Percentiles rank a stretch among this genome's conserved stretches.
Evolutionary conservation across 2,329 filamentous ascomycete genomes (phyloP).

Genomic region (Thermochaetoides dissita): DNA sequence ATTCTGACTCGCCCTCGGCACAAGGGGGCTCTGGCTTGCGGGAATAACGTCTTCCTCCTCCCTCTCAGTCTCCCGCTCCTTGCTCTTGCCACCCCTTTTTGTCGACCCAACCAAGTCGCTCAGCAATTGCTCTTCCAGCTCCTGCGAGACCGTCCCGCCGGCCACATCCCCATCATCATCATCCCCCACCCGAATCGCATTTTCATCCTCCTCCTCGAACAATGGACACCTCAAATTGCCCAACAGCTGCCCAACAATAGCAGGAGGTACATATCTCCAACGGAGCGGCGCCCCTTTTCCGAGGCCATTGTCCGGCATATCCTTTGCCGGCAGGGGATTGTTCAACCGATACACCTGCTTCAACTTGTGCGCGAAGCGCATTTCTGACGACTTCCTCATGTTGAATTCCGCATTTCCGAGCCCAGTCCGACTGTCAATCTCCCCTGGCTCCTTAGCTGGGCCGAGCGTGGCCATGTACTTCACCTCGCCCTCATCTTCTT

Average conservation of each 20-base stretch:
- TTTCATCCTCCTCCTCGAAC: constrained; percentile 21
- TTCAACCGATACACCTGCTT: constrained; percentile 48
- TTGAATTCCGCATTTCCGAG: constrained; percentile 41
- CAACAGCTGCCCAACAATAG: constrained; percentile 41
- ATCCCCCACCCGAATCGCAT: constrained; percentile 14
- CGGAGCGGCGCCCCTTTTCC: constrained; percentile 34
- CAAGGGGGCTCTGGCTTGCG: constrained; percentile 18
- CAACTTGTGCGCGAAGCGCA: constrained; percentile 38
- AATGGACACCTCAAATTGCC: constrained; percentile 42
- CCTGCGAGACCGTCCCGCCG: constrained; percentile 31
- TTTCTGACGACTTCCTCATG: constrained; percentile 18
- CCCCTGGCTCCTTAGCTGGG: constrained; percentile 29
- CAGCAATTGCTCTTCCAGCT: constrained; percentile 36
- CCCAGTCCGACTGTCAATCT: constrained; percentile 30
- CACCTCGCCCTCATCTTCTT: constrained; percentile 29
- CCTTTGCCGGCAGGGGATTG: constrained; percentile 37
- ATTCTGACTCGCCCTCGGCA: background rate
- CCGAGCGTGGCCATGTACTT: constrained; percentile 46
- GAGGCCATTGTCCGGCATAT: constrained; percentile 43
- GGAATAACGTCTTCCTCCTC: constrained; percentile 19
- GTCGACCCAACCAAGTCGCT: constrained; percentile 26
- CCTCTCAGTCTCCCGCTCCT: background rate
- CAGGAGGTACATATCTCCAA: constrained; percentile 41
- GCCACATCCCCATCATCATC: constrained; percentile 5
- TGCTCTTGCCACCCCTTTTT: constrained; percentile 7